Base-by-base conservation (phyloP, 2,329 filamentous ascomycete species). In the Colletotrichum neosansevieriae region DNA sequence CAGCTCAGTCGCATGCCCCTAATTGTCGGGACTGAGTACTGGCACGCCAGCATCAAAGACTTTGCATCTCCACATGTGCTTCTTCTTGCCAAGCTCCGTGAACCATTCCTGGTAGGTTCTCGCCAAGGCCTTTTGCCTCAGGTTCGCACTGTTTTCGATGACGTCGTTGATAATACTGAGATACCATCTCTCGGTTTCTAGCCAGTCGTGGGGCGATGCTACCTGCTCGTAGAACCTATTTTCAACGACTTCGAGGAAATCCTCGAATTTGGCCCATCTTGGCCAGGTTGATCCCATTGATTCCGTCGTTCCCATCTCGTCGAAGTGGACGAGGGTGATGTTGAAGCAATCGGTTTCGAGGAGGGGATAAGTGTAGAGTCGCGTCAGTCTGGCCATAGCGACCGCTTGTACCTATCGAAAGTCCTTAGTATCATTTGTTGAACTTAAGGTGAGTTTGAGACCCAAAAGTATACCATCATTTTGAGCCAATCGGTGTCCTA, bases 331-430 rank as follows among this genome's bases (percentile, higher is more conserved):
- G 38, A 58, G 10, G 15, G 21, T 24, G 21, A 45, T 24, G 21
- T 19, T 58, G 38, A 58, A 58, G 54, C 38, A 34, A 21, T 58
- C 54, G 24, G 21, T n/a, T 32, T 58, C 54, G 32, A 45, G 54
- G 5, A 58, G 40, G 40, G 54, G 54, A 45, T 58, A 58, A 10
- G 24, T 40, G 24, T n/a, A 11, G 54, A 58, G 38, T 11, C 38
- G 40, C 12, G 17, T n/a, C 13, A 58, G 40, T 17, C 54, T 44
- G 40, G 54, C 40, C 19, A 44, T 5, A 21, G 40, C 38, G 32
- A 45, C 54, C 12, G 36, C 21, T n/a, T 58, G 54, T 17, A 45
- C 54, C 54, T 58, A 5, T 29, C 6, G 6, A 29, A 29, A n/a
- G 34, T 32, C 2, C 9, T 32, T 15, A 19, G 13, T 19, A 10